A percentile compares a stretch with the other conserved stretches of the same genome.
phyloP scores from a whole-genome alignment of 2,329 filamentous ascomycete species.

The Fusarium mundagurra region DNA sequence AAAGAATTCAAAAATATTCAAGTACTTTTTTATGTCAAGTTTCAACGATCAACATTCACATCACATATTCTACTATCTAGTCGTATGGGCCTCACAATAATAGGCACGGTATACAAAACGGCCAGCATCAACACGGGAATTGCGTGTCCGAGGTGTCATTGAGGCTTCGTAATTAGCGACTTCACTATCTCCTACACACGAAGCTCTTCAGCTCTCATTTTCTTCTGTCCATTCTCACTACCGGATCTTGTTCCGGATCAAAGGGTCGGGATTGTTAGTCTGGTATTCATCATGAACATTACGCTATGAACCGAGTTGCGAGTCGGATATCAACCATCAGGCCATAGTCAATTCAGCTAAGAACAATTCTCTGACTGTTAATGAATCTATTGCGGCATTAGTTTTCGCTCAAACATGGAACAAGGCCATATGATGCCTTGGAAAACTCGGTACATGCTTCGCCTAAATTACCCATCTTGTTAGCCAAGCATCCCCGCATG shows the following conservation, averaged over 20 bases:
- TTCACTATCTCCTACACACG: not conserved
- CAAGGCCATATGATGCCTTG: not conserved
- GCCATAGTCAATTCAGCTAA: not conserved
- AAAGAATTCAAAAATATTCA: not conserved
- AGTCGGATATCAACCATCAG: not conserved
- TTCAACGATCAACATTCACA: not conserved
- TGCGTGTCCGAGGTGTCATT: no score
- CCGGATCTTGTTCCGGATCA: not conserved
- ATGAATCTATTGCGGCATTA: not conserved
- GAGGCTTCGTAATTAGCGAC: not conserved
- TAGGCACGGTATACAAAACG: not conserved
- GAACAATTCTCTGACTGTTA: not conserved
- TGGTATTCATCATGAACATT: not conserved
- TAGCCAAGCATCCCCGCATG: conserved; percentile 16
- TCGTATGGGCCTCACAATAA: not conserved
- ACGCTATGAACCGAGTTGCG: not conserved
- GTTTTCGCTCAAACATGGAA: not conserved
- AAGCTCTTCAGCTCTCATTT: not conserved
- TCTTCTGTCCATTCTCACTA: not conserved
- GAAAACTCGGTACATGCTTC: not conserved
- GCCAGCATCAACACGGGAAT: no score
- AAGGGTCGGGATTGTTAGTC: not conserved
- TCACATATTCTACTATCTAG: no score
- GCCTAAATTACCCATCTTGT: not conserved
- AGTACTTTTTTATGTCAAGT: not conserved